Conservation (phyloP, 1,284 basidiomycete species). For the Microbotryum lychnidis-dioicae region DNA sequence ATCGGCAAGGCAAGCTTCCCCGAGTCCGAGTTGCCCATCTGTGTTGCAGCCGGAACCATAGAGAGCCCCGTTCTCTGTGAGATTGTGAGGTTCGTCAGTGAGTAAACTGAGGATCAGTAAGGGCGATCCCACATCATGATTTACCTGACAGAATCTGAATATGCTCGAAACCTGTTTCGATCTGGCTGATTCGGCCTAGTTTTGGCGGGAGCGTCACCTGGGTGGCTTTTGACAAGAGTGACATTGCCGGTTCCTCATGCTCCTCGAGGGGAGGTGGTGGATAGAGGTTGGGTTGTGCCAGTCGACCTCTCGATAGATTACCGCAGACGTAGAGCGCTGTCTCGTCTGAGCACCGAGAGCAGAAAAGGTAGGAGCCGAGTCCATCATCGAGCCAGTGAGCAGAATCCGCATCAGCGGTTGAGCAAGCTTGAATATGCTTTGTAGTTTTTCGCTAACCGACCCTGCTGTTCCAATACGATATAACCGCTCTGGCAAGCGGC, state of each 20-base stretch:
- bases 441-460: conserved; percentile 1
- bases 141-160: conserved; percentile 28
- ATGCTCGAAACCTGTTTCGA: conserved; percentile 32
- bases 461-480: conserved; percentile 12
- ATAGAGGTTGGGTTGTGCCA: conserved; percentile 11
- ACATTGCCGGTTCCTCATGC: conserved; percentile 17
- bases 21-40: conserved; percentile 31
- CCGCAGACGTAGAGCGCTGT: conserved; percentile 20
- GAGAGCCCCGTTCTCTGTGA: conserved; percentile 25
- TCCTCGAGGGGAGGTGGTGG: not conserved
- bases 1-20: conserved; percentile 11
- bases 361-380: too few relatives aligned
- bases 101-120: not conserved
- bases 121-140: not conserved
- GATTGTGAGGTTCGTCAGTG: not conserved
- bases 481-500: conserved; percentile 18
- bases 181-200: conserved; percentile 11
- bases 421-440: not conserved
- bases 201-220: conserved; percentile 5
- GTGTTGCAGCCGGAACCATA: conserved; percentile 34
- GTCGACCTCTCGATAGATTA: conserved; percentile 15
- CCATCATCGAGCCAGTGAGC: too few relatives aligned
- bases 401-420: not conserved
- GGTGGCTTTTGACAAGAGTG: conserved; percentile 22
- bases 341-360: conserved; percentile 7